Evolutionary conservation across 495 filamentous ascomycete genomes (phyloP), one percentile per base, ranked within the genome.

Genomic region (Parathielavia hyrcaniae): DNA sequence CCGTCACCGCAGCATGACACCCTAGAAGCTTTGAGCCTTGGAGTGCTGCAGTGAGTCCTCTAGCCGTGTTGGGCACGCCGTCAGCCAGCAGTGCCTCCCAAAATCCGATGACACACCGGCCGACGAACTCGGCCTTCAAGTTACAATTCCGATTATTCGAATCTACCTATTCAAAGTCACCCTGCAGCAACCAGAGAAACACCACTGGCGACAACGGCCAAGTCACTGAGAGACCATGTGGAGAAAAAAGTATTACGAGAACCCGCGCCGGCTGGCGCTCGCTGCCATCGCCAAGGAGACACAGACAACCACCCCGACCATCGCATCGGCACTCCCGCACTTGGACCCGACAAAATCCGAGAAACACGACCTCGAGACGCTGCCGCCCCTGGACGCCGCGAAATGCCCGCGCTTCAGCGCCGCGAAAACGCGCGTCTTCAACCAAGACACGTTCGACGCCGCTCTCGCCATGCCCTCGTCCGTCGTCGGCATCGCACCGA

Each of bases 381-480:
- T 66, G 20, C 51, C 61, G 9, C 53, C 44, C 1, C 61, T 69
- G 5, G 57, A 63, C 26, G 45, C 64, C 1, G 12, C 61, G 11
- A 54, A 57, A 35, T 70, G 63, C 40, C 68, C 68, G 12, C 34
- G 55, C 0, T 66, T 63, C 53, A 36, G 20, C 2, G 58, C 68
- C 19, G 50, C 67, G 14, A 53, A 19, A 7, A 66, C 79, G 44
- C 63, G 65, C 45, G 79, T 85, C 43, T 51, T 80, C 12, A 67
- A 77, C 53, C 69, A 70, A 22, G 83, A 86, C 59, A 73, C 75
- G 0, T 75, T 79, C 55, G 77, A 84, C 51, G 67, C 68, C 5
- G 81, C 81, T 8, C 59, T 81, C 20, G 35, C 59, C 1, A 66
- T 84, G 51, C 60, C 61, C 5, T 40, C 49, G 13, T n/a, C 55